Conservation (phyloP, 108 stramenopile genomes). For the Ochromonas danica region DNA sequence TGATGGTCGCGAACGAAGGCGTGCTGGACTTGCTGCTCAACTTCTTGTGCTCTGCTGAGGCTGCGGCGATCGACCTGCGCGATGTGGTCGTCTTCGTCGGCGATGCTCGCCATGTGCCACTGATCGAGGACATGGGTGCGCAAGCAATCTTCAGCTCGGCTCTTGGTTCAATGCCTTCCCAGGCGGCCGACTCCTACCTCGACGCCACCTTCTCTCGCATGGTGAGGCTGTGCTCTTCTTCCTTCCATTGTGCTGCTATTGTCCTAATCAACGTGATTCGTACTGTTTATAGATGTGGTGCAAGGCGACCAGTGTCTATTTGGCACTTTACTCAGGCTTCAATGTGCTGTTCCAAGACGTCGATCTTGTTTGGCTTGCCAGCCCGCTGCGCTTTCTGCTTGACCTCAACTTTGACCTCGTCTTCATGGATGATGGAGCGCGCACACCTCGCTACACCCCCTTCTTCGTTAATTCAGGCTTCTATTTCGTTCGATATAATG, state of each 20-base stretch:
- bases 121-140: neutral
- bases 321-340: neutral
- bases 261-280: no score
- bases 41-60: constrained; percentile 21
- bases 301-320: constrained; percentile 33
- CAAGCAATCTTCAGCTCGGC: neutral
- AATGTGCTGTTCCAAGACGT: constrained; percentile 40
- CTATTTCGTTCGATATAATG: constrained; percentile 31
- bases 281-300: no score
- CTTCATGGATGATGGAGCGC: constrained; percentile 30
- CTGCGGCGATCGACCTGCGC: constrained; percentile 4
- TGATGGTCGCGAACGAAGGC: constrained; percentile 37
- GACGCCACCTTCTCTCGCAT: constrained; percentile 25
- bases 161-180: neutral
- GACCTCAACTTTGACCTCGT: neutral
- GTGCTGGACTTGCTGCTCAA: constrained; percentile 34
- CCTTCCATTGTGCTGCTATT: no score
- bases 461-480: constrained; percentile 38
- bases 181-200: constrained; percentile 5
- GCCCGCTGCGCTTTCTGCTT: constrained; percentile 8
- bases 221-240: no score
- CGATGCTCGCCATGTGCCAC: neutral
- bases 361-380: constrained; percentile 38
- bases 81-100: constrained; percentile 4
- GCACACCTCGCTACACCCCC: constrained; percentile 23